These are phyloP conservation scores for Trichoderma hamatum DNA, from an alignment of 2,329 filamentous ascomycete genomes.

Conservation along the genomic window DNA sequence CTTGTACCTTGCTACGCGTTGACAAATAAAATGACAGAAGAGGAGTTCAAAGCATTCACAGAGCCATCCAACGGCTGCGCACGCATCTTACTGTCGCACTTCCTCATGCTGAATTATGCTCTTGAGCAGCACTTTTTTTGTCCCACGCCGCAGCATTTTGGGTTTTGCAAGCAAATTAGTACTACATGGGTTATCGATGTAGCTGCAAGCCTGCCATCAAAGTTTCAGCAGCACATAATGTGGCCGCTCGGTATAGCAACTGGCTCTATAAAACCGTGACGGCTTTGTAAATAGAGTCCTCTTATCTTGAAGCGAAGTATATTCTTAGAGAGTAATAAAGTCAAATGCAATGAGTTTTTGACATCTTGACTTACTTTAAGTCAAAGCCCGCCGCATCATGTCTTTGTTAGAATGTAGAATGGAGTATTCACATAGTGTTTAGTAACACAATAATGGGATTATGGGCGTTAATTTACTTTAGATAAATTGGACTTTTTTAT, in stretches of 20 bases:
- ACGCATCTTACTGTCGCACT: background rate
- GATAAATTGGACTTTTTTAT: background rate
- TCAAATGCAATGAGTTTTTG: too few relatives aligned
- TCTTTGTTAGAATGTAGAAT: too few relatives aligned
- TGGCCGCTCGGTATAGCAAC: background rate
- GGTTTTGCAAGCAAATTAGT: background rate
- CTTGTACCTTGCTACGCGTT: background rate
- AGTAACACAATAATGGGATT: too few relatives aligned
- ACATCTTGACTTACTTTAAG: too few relatives aligned
- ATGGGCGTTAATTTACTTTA: too few relatives aligned
- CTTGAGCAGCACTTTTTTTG: slow-evolving; percentile 2
- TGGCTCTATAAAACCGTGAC: background rate
- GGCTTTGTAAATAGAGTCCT: background rate
- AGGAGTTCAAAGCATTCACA: slow-evolving; percentile 6
- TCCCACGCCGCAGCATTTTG: background rate
- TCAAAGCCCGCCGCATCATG: too few relatives aligned
- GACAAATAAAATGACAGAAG: slow-evolving; percentile 7
- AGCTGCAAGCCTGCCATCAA: background rate
- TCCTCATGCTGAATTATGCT: background rate
- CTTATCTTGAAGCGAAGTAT: too few relatives aligned
- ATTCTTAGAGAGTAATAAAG: background rate
- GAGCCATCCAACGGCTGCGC: slow-evolving; percentile 6
- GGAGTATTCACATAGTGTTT: too few relatives aligned
- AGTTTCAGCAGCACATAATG: slow-evolving; percentile 10
- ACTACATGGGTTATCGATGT: background rate